Evolutionary conservation across 768 basidiomycete species (phyloP), one percentile per base, ranked within the genome.

Genomic region (Boletus tomentosulus): DNA sequence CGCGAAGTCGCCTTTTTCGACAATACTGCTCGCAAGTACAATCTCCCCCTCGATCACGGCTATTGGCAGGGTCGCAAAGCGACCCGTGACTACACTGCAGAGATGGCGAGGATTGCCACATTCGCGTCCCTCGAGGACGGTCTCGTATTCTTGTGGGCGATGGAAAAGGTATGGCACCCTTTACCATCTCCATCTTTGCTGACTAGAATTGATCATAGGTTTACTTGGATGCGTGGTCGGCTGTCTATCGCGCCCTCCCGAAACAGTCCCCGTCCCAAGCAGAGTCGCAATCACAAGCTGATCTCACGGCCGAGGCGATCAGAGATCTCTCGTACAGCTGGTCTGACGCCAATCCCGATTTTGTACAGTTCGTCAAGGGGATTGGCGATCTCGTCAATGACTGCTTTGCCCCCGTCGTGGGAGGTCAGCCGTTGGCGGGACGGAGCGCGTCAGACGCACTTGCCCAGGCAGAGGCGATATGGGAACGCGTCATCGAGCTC

Each of bases 101-200:
- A 87, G 66, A 84, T 90, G 82, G 75, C 76, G 3, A 75, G 82
- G 6, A 70, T 83, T 3, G 74, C 76, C 3, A 68, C 72, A 6
- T 61, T 68, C 15, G 78, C 75, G 4, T 73, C 70, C 0, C 58
- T 87, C 19, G 77, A 80, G 46, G 87, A 90, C 39, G 85, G 84
- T 0, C 68, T 91, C 22, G 73, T 89, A 1, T 84, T 90, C 56
- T 69, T 91, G 13, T 89, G 87, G 87, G 84, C 84, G 0, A 89
- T 89, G 87, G 88, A 89, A 65, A 77, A 80, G 73, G 87, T 87
- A 9, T 28, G 9, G 13, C 28, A n/a, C 44, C 8, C 3, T 19
- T 10, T 19, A 16, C 9, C 30, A 9, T 1, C 4, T 1, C 31
- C 8, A 8, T 39, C 27, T 3, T 31, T 22, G 31, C 24, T 28